Base-by-base conservation (phyloP, 1,139 yeast species). In the Blastobotrys buckinghamii region DNA sequence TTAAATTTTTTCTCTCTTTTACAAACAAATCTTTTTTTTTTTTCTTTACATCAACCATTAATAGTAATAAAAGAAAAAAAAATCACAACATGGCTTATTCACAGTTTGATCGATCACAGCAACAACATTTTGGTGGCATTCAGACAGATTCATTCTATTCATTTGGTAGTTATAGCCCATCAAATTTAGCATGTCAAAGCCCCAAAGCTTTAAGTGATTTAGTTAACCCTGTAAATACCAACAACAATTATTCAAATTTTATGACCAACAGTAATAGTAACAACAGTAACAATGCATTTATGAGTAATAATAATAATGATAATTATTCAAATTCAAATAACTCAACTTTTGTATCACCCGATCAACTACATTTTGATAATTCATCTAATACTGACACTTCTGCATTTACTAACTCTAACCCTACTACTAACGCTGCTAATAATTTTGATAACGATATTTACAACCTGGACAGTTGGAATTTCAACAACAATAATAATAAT, bases 321-420 rank as follows among this genome's bases (percentile, higher is more conserved):
- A n/a, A 33, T 20, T 2, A 8, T 44, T 34, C 20, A 26, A 17
- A 40, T 26, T 12, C 17, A 2, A 15, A 15, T 41, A 33, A 42
- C 45, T 5, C 13, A n/a, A 30, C 26, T 12, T 40, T 16, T 40
- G 36, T 40, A 20, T 10, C 26, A 7, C 39, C 27, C 30, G 19
- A 33, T 6, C 33, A 42, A 33, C n/a, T 33, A 29, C 45, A 40
- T 12, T 12, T 6, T 9, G 22, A 29, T 16, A 5, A 30, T 6
- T 15, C 12, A n/a, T 5, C 13, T 33, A 50, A 55, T 45, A 32
- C 39, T 49, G 35, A 52, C 57, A 6, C 48, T 55, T n/a, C n/a
- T n/a, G n/a, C n/a, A n/a, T n/a, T n/a, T n/a, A n/a, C n/a, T n/a
- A n/a, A n/a, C n/a, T n/a, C n/a, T n/a, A n/a, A n/a, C n/a, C n/a